Base-by-base conservation (phyloP, 345 rosid species). In the Geranium rotundifolium region DNA sequence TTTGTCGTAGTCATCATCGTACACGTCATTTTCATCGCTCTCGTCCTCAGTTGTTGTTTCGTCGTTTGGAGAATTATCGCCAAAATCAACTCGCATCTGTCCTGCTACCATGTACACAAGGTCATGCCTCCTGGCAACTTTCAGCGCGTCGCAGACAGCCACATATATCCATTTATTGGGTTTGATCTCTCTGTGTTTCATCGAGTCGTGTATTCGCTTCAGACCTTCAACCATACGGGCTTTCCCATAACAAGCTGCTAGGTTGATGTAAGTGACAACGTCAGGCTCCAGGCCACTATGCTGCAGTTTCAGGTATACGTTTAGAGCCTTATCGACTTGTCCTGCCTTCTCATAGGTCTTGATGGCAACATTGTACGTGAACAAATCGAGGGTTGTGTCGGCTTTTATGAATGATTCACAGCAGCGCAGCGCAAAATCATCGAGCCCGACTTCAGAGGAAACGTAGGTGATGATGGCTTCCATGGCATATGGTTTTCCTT, bases 221-320 rank as follows among this genome's bases (percentile, higher is more conserved):
- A 88, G 88, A 55, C 95, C 98, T 69, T 86, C 90, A 50, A 86
- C 70, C 91, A 91, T 85, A 19, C 91, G 90, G 57, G 96, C 89
- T 74, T 79, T 89, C 29, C 90, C 92, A 46, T 91, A 89, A 65
- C 95, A 78, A 65, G 70, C 77, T 46, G 80, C 88, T 37, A 91
- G 82, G 77, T 78, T 71, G 18, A 82, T 80, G 39, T 68, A 78
- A 10, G 98, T 89, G 55, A 85, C 81, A 19, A 82, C 18, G 73
- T 91, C 98, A n/a, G 95, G 90, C 57, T 84, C 73, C 52, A 88
- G 63, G 29, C 88, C 90, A 29, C 79, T 74, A n/a, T 89, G 95
- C 71, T 82, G 85, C 92, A 89, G 86, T 65, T 83, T 89, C 96
- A 85, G 84, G 68, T 73, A 84, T 17, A 69, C 30, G 66, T 81